Evolutionary conservation across 2,329 filamentous ascomycete species (phyloP).

Genomic region (Pseudonectria buxi): DNA sequence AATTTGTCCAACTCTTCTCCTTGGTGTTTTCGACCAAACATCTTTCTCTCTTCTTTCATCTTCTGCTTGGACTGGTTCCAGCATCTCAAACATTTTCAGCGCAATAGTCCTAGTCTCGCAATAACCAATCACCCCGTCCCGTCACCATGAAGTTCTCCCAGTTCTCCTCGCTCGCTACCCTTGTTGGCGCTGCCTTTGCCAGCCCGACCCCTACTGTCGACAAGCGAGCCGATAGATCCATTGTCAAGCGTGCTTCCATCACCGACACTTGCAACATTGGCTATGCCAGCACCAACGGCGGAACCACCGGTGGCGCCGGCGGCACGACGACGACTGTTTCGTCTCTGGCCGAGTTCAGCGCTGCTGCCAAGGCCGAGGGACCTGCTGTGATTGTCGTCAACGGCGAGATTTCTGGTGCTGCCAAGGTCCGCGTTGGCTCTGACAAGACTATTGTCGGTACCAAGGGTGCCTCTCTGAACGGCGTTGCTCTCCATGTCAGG

Average conservation of each 20-base stretch:
- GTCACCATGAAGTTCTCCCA: constrained; percentile 27
- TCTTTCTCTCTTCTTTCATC: no score
- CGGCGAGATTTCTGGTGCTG: constrained; percentile 33
- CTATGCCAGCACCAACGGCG: constrained; percentile 28
- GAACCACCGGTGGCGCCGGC: constrained; percentile 45
- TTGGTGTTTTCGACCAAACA: no score
- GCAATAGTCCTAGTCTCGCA: background rate
- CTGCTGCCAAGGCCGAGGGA: constrained; percentile 39
- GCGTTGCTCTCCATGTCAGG: constrained; percentile 47
- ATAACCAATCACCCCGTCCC: background rate
- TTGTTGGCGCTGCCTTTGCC: constrained; percentile 25
- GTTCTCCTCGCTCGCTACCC: constrained; percentile 17
- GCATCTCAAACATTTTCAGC: no score
- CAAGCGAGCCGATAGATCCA: constrained; percentile 16
- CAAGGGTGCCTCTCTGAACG: constrained; percentile 31
- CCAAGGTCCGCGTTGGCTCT: constrained; percentile 34
- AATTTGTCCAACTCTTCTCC: no score
- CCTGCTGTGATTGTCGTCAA: constrained; percentile 36
- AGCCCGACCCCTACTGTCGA: constrained; percentile 24
- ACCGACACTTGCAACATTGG: constrained; percentile 30
- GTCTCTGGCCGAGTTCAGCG: constrained; percentile 38
- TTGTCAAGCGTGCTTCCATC: constrained; percentile 30
- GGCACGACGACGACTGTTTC: constrained; percentile 40
- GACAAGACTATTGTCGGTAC: constrained; percentile 42
- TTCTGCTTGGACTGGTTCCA: no score